Evolutionary conservation across 2,329 filamentous ascomycete genomes (phyloP).

Genomic region (Juglanconis oblonga): DNA sequence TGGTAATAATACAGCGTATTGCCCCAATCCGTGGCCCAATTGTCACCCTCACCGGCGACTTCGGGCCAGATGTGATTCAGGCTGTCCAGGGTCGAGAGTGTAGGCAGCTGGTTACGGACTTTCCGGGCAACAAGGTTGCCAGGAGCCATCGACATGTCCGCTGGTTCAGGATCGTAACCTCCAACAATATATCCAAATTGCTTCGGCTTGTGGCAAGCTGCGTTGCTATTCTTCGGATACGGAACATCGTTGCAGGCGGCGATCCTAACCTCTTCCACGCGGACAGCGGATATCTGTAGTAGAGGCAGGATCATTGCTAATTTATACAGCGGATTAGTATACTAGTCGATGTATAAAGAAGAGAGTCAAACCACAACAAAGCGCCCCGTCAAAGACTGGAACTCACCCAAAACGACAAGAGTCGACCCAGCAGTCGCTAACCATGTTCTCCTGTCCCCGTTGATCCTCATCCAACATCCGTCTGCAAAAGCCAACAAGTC

Average conservation of each 20-base stretch:
- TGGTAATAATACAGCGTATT: conserved; percentile 7
- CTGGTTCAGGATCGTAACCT: conserved; percentile 7
- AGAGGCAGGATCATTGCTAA: conserved; percentile 3
- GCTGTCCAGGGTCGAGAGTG: background rate
- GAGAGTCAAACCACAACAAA: background rate
- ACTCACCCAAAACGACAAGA: conserved; percentile 2
- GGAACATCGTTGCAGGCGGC: conserved; percentile 5
- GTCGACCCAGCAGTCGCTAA: conserved; percentile 1
- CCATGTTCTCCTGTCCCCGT: conserved; percentile 1
- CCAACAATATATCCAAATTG: background rate
- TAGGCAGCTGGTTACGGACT: background rate
- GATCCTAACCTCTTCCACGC: conserved; percentile 1
- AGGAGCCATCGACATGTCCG: conserved; percentile 2
- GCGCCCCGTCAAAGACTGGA: background rate
- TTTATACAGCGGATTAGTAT: background rate
- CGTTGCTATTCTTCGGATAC: background rate
- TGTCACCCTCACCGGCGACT: background rate
- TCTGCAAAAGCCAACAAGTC: conserved; percentile 2
- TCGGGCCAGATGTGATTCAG: conserved; percentile 5
- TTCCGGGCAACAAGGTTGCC: conserved; percentile 6
- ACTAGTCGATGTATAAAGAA: too few species aligned
- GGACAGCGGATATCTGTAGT: conserved; percentile 1
- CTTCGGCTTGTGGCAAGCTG: background rate
- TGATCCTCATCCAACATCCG: conserved; percentile 1
- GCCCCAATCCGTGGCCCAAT: background rate